Evolutionary conservation across 2,329 filamentous ascomycete genomes (phyloP).

Genomic region (Sclerotinia nivalis): DNA sequence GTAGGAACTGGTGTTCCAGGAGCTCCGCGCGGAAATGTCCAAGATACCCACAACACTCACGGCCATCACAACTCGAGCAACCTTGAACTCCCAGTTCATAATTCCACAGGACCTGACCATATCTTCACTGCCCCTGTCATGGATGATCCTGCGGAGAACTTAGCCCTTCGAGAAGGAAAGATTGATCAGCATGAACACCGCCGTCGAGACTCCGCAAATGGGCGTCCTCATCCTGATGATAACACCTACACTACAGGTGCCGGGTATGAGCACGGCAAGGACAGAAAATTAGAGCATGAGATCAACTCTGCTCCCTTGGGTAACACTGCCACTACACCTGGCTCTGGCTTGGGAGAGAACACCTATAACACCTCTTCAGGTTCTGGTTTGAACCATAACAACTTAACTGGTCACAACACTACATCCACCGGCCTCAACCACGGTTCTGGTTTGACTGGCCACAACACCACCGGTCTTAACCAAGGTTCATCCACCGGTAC

Average conservation of each 20-base stretch:
- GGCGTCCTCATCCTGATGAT: neutral
- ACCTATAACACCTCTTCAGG: neutral
- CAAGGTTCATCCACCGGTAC: neutral
- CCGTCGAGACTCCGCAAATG: neutral
- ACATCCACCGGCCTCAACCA: neutral
- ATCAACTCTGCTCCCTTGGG: conserved; percentile 7
- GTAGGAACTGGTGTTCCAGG: conserved; percentile 18
- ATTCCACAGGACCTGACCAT: conserved; percentile 18
- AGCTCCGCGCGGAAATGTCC: conserved; percentile 18
- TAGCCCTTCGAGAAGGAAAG: neutral
- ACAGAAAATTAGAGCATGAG: conserved; percentile 2
- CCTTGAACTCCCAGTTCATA: neutral
- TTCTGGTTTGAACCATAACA: neutral
- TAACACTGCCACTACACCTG: conserved; percentile 12
- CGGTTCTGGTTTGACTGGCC: neutral
- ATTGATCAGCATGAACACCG: conserved; percentile 14
- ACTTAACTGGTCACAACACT: neutral
- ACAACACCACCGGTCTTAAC: neutral
- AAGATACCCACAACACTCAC: conserved; percentile 5
- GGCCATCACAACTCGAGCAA: neutral
- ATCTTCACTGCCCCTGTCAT: conserved; percentile 19
- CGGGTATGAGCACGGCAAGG: conserved; percentile 13
- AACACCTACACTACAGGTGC: neutral
- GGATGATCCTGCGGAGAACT: conserved; percentile 8
- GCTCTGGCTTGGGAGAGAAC: conserved; percentile 11